Conservation (phyloP, 257 asterid species). For the Anisodus acutangulus region DNA sequence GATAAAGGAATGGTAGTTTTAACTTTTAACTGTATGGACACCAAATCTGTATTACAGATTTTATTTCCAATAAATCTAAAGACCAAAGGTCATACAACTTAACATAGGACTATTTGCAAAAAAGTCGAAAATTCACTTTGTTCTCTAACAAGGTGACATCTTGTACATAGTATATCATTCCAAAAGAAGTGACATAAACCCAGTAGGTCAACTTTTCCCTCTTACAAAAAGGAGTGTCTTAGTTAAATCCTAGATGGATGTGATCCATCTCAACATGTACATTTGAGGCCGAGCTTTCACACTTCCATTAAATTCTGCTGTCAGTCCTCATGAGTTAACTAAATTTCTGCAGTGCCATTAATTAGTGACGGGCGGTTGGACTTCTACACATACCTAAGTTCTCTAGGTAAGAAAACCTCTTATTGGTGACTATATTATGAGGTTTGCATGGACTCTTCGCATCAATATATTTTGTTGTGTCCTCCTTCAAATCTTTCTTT, state of each 20-base stretch:
- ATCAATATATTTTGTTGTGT: conserved; percentile 29
- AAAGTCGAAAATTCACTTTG: not conserved
- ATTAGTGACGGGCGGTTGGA: conserved; percentile 84
- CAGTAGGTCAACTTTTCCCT: conserved; percentile 31
- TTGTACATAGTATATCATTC: conserved; percentile 27
- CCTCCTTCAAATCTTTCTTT: conserved; percentile 40
- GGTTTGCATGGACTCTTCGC: conserved; percentile 44
- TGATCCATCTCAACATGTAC: conserved; percentile 35
- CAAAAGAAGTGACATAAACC: conserved; percentile 20
- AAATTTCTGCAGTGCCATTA: conserved; percentile 28
- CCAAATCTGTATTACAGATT: not conserved
- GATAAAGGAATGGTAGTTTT: not conserved
- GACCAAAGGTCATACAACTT: conserved; percentile 22
- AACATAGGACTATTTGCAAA: not conserved
- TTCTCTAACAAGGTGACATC: conserved; percentile 28
- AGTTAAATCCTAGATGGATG: conserved; percentile 30
- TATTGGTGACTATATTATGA: conserved; percentile 48
- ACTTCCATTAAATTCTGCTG: conserved; percentile 28
- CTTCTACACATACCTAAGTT: conserved; percentile 74
- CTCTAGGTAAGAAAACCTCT: conserved; percentile 77
- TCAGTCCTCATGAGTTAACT: conserved; percentile 35
- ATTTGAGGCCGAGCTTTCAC: conserved; percentile 28
- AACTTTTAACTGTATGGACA: not conserved
- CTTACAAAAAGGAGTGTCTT: conserved; percentile 35
- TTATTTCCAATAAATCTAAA: conserved; percentile 27